Base-by-base conservation (phyloP, 2,329 filamentous ascomycete species). In the Arthroderma sp. region DNA sequence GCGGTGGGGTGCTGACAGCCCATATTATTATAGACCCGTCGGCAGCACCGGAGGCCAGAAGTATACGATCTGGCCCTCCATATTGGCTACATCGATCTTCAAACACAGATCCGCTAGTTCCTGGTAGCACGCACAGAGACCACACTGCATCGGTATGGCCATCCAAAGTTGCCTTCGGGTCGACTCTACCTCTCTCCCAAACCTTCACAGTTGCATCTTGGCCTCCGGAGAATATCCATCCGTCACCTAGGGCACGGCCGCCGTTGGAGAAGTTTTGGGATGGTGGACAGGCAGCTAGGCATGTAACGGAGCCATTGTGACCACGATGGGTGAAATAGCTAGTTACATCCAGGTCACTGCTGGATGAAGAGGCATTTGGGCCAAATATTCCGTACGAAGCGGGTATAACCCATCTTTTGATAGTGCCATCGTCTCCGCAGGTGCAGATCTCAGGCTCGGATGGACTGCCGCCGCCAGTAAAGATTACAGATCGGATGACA, bases 171-270 rank as follows among this genome's bases (percentile, higher is more conserved):
- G 87, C 87, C 64, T 96, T 96, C 5, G 91, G 87, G 59, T 96
- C 91, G 30, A 98, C 86, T 39, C 89, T 74, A 29, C 89, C 89
- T 42, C 88, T 78, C 64, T 98, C 89, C 91, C 91, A 98, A 0
- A 98, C 87, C 29, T 88, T 79, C 33, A 98, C 80, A 5, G 86
- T 94, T 11, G 85, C 80, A 63, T 98, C 91, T 61, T 95, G 87
- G 3, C 91, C 91, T 49, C 91, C 91, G 4, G 89, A 96, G 64
- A 98, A 98, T 52, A 98, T 88, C 91, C 91, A 98, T 29, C 91
- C 91, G 55, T 96, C 91, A 30, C 89, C 89, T 55, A 83, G 79
- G 5, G 85, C 86, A 50, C 88, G 79, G 5, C 88, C 87, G 32
- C 88, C 86, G 11, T 86, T 93, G 5, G 86, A 83, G 60, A 95